A percentile compares a stretch with the other conserved stretches of the same genome.
Evolutionary conservation across 1,284 basidiomycete genomes (phyloP).

Genomic region (Cryptococcus sp.): DNA sequence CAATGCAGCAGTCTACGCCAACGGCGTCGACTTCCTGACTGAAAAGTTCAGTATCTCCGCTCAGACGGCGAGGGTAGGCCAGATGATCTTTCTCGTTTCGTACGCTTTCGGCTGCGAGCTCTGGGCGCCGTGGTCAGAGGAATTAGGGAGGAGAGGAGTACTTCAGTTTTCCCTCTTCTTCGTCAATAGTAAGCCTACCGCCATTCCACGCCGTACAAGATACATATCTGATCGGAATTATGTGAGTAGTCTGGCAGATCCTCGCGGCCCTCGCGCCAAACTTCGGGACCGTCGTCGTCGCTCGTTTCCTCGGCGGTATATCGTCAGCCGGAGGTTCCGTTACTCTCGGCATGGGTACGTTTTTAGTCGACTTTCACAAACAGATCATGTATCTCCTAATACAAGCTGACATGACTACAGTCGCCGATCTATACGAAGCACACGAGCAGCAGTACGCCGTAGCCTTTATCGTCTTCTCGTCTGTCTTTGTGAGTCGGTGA

Average conservation of each 20-base stretch:
- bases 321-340: constrained; percentile 62
- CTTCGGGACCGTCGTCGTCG: constrained; percentile 65
- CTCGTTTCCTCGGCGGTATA: constrained; percentile 67
- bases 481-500: constrained; percentile 61
- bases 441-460: constrained; percentile 61
- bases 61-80: constrained; percentile 52
- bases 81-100: constrained; percentile 53
- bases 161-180: constrained; percentile 54
- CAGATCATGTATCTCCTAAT: constrained; percentile 33
- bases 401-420: constrained; percentile 35
- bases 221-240: background rate
- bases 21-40: constrained; percentile 20
- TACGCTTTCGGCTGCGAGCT: constrained; percentile 58
- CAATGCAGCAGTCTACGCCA: constrained; percentile 26
- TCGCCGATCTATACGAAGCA: constrained; percentile 54
- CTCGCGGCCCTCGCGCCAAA: constrained; percentile 64
- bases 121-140: constrained; percentile 63
- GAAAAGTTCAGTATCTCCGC: constrained; percentile 47
- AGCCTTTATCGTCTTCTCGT: constrained; percentile 62
- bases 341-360: constrained; percentile 51
- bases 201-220: background rate
- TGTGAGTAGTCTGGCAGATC: constrained; percentile 56
- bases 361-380: background rate
- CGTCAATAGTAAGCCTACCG: constrained; percentile 47
- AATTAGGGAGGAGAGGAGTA: constrained; percentile 64